Base-by-base conservation (phyloP, 2,329 filamentous ascomycete species). In the Phyllosticta citribraziliensis region DNA sequence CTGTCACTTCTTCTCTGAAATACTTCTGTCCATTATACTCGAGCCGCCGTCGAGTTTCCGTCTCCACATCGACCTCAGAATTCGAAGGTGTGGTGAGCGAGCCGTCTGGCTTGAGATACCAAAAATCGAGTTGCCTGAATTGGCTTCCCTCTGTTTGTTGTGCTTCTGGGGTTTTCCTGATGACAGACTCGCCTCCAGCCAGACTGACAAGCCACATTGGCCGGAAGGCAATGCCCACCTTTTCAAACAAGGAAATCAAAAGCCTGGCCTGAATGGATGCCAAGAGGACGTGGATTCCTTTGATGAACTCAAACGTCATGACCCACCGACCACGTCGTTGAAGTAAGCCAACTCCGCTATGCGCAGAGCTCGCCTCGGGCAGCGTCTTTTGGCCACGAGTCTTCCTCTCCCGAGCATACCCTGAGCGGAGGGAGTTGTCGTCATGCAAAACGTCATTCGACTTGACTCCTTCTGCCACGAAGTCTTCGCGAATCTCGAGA, bases 241-340 rank as follows among this genome's bases (percentile, higher is more conserved):
- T 78, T 11, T 79, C 75, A 54, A 93, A 72, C 0, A 81, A 65
- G 52, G 77, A 80, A 61, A 85, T 74, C 2, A 82, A 66, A 2
- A 84, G 72, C 55, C 84, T 77, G 4, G 84, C 83, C 62, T 79
- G 74, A 66, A 86, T 82, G 22, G 82, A 82, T 12, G 84, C 67
- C 1, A 88, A 65, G 5, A 95, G 78, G 66, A 81, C 82, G 64
- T 83, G 84, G 62, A 96, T 91, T 56, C 88, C 88, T 61, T 86
- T 79, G 59, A 95, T 76, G 68, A 96, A 94, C 58, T 89, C 88
- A 64, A 85, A 80, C 12, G 81, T 90, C 76, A 88, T 85, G 63
- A 87, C 80, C 88, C 89, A 92, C 63, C 92, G 82, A 4, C 87
- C 87, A 67, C 88, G 88, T 60, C 90, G 82, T 70, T 94, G 90